A percentile compares a stretch with the other conserved stretches of the same genome.
Conservation (phyloP, 2,329 filamentous ascomycete species). For the Xylariaceae sp. region DNA sequence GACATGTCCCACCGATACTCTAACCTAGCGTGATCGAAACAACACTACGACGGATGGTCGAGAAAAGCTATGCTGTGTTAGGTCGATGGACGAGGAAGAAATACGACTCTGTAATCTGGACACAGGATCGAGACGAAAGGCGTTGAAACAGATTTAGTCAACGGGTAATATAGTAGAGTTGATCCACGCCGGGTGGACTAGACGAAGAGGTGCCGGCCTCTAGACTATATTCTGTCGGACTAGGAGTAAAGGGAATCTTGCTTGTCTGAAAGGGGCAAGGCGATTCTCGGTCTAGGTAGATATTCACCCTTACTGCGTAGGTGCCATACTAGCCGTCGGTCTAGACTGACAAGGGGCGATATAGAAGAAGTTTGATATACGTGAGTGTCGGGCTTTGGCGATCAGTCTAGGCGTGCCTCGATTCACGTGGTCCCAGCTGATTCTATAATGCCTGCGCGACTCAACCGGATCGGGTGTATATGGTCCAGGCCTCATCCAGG, state of each 20-base stretch:
- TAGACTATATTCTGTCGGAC: constrained; percentile 7
- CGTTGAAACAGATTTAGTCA: constrained; percentile 15
- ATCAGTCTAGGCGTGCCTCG: not conserved
- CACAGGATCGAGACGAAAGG: constrained; percentile 11
- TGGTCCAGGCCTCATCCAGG: constrained; percentile 1
- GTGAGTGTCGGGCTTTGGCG: constrained; percentile 9
- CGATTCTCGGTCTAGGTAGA: constrained; percentile 22
- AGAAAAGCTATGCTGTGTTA: constrained; percentile 1
- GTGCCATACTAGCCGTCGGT: constrained; percentile 14
- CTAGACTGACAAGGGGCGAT: constrained; percentile 6
- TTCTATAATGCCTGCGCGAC: constrained; percentile 3
- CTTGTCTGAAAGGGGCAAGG: constrained; percentile 25
- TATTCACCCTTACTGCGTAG: constrained; percentile 11
- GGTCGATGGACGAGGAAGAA: constrained; percentile 2
- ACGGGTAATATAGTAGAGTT: constrained; percentile 22
- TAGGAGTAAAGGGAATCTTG: constrained; percentile 10
- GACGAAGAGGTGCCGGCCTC: constrained; percentile 12
- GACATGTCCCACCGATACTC: constrained; percentile 4
- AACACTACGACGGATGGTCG: constrained; percentile 14
- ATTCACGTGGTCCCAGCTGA: not conserved
- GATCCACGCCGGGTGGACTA: constrained; percentile 13
- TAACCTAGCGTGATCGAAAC: constrained; percentile 1
- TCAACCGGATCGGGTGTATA: constrained; percentile 13
- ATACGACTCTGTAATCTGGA: constrained; percentile 5
- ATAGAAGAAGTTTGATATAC: constrained; percentile 13